phyloP scores from a whole-genome alignment of 2,329 filamentous ascomycete species.

The Colletotrichum viniferum region DNA sequence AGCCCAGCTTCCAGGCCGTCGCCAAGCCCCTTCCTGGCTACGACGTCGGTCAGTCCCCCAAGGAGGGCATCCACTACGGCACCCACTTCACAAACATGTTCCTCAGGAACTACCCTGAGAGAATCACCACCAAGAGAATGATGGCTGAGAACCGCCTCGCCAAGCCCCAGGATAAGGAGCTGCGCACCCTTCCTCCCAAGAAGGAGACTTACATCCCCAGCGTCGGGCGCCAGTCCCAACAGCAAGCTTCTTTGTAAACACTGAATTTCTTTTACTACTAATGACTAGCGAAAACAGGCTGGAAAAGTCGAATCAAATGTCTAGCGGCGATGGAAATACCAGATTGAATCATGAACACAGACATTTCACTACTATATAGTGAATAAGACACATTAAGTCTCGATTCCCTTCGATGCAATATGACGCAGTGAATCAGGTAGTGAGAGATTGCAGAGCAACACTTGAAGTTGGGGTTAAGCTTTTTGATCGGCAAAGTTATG shows the following conservation, averaged over 20 bases:
- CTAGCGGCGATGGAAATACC: background rate
- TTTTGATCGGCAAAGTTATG: background rate
- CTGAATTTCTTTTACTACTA: background rate
- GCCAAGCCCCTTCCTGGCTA: conserved; percentile 46
- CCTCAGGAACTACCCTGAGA: conserved; percentile 52
- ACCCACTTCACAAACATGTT: conserved; percentile 58
- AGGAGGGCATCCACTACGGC: conserved; percentile 53
- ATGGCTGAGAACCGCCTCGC: conserved; percentile 34
- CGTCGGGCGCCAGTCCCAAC: background rate
- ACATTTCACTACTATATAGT: background rate
- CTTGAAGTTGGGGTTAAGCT: background rate
- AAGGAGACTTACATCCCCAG: background rate
- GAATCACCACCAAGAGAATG: conserved; percentile 45
- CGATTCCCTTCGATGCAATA: background rate
- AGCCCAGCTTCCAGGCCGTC: conserved; percentile 52
- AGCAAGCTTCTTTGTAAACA: background rate
- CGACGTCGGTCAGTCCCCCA: conserved; percentile 30
- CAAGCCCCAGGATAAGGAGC: conserved; percentile 27
- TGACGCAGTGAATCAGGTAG: background rate
- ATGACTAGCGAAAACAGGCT: background rate
- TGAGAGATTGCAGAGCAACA: background rate
- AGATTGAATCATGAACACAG: background rate
- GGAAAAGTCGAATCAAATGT: background rate
- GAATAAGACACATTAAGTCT: background rate
- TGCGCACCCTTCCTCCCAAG: conserved; percentile 24